phyloP scores from a whole-genome alignment of 2,329 filamentous ascomycete genomes.

The Lachnellula willkommii region DNA sequence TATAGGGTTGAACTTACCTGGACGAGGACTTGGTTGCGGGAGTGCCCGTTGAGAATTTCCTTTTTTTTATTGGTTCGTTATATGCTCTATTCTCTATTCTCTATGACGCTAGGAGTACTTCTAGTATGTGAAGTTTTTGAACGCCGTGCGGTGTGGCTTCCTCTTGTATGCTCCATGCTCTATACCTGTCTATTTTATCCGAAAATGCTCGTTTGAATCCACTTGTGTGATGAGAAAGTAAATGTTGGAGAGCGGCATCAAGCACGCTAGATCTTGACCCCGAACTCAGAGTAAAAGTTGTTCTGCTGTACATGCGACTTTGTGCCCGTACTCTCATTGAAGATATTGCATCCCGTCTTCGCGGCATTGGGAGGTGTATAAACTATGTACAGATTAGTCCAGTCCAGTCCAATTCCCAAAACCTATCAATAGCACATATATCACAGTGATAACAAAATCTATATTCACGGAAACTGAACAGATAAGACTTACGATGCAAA shows the following conservation, averaged over 20 bases:
- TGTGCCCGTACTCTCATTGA: constrained; percentile 70
- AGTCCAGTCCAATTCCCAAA: neutral
- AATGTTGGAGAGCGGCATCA: neutral
- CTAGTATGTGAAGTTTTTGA: too few relatives aligned
- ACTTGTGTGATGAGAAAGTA: too few relatives aligned
- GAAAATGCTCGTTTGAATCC: too few relatives aligned
- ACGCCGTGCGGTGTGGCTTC: too few relatives aligned
- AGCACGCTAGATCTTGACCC: constrained; percentile 22
- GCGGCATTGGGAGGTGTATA: constrained; percentile 89
- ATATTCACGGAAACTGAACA: neutral
- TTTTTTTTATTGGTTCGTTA: too few relatives aligned
- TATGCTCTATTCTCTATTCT: too few relatives aligned
- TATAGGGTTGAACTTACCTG: too few relatives aligned
- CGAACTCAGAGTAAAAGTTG: constrained; percentile 65
- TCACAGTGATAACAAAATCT: neutral
- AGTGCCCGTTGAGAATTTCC: too few relatives aligned
- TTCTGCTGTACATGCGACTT: constrained; percentile 65
- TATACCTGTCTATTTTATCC: too few relatives aligned
- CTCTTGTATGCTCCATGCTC: too few relatives aligned
- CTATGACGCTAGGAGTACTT: too few relatives aligned
- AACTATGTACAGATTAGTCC: constrained; percentile 39
- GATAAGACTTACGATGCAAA: constrained; percentile 57
- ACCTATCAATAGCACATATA: neutral
- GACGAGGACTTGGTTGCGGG: too few relatives aligned
- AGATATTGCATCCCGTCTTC: constrained; percentile 74